These are phyloP conservation scores for Puccinia polysora DNA, from an alignment of 1,284 basidiomycete genomes.

Conservation along the genomic window DNA sequence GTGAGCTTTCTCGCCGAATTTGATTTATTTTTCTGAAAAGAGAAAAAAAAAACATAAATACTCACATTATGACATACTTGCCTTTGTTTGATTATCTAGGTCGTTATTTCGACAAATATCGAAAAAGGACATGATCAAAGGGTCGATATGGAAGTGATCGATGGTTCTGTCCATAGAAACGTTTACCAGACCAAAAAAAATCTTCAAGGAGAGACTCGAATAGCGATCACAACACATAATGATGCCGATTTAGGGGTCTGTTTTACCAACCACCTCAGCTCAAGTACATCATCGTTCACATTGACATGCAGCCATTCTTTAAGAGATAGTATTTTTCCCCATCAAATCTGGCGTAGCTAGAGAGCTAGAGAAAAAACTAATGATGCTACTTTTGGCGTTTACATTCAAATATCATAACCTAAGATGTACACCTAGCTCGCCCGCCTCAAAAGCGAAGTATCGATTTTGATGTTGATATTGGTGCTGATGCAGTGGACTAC, in stretches of 20 bases:
- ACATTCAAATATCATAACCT: neutral
- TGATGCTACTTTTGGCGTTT: too few species aligned
- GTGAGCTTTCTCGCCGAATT: slow-evolving; percentile 54
- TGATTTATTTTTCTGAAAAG: slow-evolving; percentile 24
- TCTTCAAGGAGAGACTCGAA: slow-evolving; percentile 81
- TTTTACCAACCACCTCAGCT: slow-evolving; percentile 72
- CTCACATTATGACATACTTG: slow-evolving; percentile 20
- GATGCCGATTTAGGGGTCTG: slow-evolving; percentile 94
- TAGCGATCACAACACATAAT: slow-evolving; percentile 88
- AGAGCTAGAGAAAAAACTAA: too few species aligned
- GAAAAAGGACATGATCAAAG: slow-evolving; percentile 47
- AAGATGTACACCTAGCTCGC: neutral
- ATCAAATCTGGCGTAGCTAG: too few species aligned
- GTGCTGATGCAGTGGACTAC: slow-evolving; percentile 97
- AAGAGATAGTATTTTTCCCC: too few species aligned
- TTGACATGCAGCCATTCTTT: too few species aligned
- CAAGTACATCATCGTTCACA: slow-evolving; percentile 59
- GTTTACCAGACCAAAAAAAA: slow-evolving; percentile 84
- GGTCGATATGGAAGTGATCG: slow-evolving; percentile 86
- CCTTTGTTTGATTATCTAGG: slow-evolving; percentile 4
- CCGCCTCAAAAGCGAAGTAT: slow-evolving; percentile 60
- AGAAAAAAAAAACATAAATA: neutral
- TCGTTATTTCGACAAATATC: slow-evolving; percentile 41
- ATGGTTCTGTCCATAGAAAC: slow-evolving; percentile 79
- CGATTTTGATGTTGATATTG: slow-evolving; percentile 94